Evolutionary conservation across 1,139 yeast genomes (phyloP).

Genomic region (Magnusiomyces sp.): DNA sequence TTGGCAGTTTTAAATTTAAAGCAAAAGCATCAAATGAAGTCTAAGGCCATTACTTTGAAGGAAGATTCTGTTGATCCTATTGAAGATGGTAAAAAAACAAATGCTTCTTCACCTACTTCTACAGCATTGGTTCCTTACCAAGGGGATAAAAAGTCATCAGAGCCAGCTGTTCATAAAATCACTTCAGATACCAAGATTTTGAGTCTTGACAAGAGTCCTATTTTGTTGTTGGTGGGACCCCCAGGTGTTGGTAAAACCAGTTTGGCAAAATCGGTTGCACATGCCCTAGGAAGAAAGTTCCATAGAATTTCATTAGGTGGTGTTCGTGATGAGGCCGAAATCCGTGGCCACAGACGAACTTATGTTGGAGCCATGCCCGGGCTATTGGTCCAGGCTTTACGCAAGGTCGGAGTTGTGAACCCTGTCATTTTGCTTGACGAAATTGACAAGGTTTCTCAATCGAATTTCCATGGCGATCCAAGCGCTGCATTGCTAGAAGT

Average conservation of each 20-base stretch:
- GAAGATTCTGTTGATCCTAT: too few species aligned
- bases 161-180: conserved; percentile 1
- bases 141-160: conserved; percentile 1
- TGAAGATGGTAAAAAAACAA: too few species aligned
- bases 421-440: conserved; percentile 88
- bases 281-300: conserved; percentile 68
- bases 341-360: conserved; percentile 87
- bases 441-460: conserved; percentile 65
- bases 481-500: conserved; percentile 87
- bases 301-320: conserved; percentile 88
- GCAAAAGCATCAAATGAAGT: conserved; percentile 8
- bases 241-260: conserved; percentile 96
- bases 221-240: conserved; percentile 79
- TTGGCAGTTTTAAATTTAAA: conserved; percentile 67
- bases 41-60: too few species aligned
- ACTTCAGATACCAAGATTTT: conserved; percentile 14
- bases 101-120: too few species aligned
- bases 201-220: conserved; percentile 51
- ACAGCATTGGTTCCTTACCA: conserved; percentile 14
- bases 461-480: conserved; percentile 72
- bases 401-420: conserved; percentile 73
- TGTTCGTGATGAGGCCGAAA: conserved; percentile 80
- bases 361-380: conserved; percentile 96
- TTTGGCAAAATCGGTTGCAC: conserved; percentile 76
- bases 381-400: conserved; percentile 64